These are phyloP conservation scores for Phanerochaete sordida DNA, from an alignment of 768 basidiomycete species.

Conservation along the genomic window DNA sequence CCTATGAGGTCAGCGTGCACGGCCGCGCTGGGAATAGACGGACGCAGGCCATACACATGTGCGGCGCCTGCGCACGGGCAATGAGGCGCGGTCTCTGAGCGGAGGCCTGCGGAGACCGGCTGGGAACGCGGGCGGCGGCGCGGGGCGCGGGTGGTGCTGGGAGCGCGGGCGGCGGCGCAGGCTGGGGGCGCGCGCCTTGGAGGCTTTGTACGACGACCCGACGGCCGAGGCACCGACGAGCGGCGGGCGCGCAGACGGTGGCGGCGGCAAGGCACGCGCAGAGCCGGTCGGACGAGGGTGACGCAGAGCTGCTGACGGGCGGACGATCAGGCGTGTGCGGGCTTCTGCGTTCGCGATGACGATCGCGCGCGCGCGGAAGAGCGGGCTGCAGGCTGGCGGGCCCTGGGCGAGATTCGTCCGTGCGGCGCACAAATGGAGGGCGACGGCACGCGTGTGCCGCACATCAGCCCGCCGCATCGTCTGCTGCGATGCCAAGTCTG, in stretches of 20 bases:
- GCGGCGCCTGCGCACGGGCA: too few species aligned
- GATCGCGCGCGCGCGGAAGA: neutral
- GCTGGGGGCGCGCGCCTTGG: too few species aligned
- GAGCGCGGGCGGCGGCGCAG: too few species aligned
- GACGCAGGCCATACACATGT: too few species aligned
- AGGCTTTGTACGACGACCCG: too few species aligned
- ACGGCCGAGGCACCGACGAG: too few species aligned
- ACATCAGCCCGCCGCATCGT: neutral
- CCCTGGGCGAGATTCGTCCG: neutral
- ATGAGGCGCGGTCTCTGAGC: neutral
- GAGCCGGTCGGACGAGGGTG: neutral
- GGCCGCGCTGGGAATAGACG: too few species aligned
- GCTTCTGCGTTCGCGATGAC: neutral
- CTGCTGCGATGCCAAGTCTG: too few species aligned
- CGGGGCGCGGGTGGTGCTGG: neutral
- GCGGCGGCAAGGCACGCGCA: too few species aligned
- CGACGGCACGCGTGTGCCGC: neutral
- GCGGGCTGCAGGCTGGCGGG: neutral
- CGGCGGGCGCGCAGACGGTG: too few species aligned
- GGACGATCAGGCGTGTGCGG: neutral
- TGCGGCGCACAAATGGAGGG: too few species aligned
- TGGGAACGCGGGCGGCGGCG: neutral
- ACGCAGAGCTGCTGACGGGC: neutral
- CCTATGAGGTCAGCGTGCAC: neutral
- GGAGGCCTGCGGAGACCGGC: neutral